Evolutionary conservation across 768 basidiomycete genomes (phyloP).

Genomic region (Suillus clintonianus): DNA sequence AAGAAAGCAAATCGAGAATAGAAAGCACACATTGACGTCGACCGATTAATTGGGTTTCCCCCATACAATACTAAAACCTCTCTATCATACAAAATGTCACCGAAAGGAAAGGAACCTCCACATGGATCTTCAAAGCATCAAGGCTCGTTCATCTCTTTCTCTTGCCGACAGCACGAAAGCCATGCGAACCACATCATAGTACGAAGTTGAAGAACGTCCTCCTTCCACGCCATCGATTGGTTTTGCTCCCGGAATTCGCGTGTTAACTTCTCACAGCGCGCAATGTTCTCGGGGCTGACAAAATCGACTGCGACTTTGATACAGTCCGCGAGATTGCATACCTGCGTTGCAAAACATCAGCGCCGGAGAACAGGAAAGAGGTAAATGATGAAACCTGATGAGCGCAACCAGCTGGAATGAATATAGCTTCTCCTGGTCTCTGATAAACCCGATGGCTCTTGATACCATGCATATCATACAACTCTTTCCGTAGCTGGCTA

Average conservation of each 20-base stretch:
- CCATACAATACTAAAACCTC: conserved; percentile 29
- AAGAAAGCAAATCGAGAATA: conserved; percentile 16
- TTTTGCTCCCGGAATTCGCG: conserved; percentile 91
- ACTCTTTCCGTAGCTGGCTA: conserved; percentile 58
- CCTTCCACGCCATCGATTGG: conserved; percentile 86
- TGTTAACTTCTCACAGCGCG: conserved; percentile 81
- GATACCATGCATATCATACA: conserved; percentile 70
- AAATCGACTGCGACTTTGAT: conserved; percentile 96
- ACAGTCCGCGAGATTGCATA: conserved; percentile 91
- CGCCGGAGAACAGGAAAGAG: not conserved
- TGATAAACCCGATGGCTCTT: conserved; percentile 86
- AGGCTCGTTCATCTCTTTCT: conserved; percentile 39
- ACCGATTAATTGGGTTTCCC: conserved; percentile 22
- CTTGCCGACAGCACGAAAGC: conserved; percentile 64
- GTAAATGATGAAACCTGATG: conserved; percentile 64
- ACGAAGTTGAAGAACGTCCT: conserved; percentile 87
- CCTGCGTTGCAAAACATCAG: conserved; percentile 44
- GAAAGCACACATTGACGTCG: conserved; percentile 24
- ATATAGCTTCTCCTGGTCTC: conserved; percentile 88
- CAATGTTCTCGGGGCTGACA: conserved; percentile 91
- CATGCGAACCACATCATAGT: conserved; percentile 96
- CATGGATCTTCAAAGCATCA: conserved; percentile 3
- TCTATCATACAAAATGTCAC: conserved; percentile 21
- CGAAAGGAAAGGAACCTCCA: conserved; percentile 5
- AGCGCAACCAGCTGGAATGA: conserved; percentile 93